A percentile compares a stretch with the other conserved stretches of the same genome.
These are phyloP conservation scores for Chaetomiaceae sp. DNA, from an alignment of 2,329 filamentous ascomycete genomes.

Conservation along the genomic window DNA sequence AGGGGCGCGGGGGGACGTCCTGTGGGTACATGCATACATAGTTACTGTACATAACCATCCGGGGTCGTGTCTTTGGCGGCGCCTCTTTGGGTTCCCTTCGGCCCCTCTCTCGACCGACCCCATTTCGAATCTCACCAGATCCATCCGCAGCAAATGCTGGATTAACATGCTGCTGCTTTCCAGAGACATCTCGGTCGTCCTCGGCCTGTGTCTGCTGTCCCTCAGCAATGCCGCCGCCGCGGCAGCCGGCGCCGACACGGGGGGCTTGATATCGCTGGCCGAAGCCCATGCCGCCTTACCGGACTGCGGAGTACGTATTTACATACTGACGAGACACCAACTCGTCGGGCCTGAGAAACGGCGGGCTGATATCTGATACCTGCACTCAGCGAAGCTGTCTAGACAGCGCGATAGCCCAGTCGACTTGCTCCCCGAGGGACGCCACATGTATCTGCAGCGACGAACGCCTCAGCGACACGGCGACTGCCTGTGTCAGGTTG, in stretches of 20 bases:
- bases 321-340: neutral
- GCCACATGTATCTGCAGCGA: slow-evolving; percentile 31
- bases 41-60: too few relatives aligned
- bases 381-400: neutral
- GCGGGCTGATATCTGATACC: neutral
- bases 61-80: too few relatives aligned
- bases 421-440: slow-evolving; percentile 1
- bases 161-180: slow-evolving; percentile 9
- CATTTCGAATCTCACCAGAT: too few relatives aligned
- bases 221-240: slow-evolving; percentile 2
- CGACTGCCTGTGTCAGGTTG: slow-evolving; percentile 6
- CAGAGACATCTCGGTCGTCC: slow-evolving; percentile 8
- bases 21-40: too few relatives aligned
- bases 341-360: neutral
- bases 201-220: slow-evolving; percentile 14
- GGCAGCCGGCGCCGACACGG: neutral
- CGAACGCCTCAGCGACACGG: slow-evolving; percentile 27
- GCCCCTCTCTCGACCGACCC: too few relatives aligned
- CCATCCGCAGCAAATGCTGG: slow-evolving; percentile 4
- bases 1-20: too few relatives aligned
- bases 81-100: too few relatives aligned
- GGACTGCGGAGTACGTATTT: slow-evolving; percentile 11
- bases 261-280: neutral
- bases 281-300: slow-evolving; percentile 4
- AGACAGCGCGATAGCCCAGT: neutral